A percentile compares a stretch with the other conserved stretches of the same genome.
Conservation (phyloP, 2,329 filamentous ascomycete species). For the Talaromyces islandicus region DNA sequence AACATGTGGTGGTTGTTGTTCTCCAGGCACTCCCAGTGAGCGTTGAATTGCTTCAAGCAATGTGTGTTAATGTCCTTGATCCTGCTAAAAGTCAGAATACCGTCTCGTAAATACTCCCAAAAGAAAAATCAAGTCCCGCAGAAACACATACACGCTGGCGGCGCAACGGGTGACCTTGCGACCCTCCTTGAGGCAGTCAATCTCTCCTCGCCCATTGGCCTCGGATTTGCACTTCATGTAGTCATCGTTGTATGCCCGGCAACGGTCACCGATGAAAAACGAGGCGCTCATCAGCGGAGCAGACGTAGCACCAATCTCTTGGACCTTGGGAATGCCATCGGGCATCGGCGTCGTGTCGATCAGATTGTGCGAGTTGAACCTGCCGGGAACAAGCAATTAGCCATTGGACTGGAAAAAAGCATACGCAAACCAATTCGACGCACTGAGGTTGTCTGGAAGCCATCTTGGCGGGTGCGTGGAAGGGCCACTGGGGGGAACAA, state of each 20-base stretch:
- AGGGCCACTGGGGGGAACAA: conserved; percentile 1
- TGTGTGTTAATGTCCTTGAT: conserved; percentile 93
- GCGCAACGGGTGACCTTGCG: conserved; percentile 95
- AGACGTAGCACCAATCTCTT: conserved; percentile 88
- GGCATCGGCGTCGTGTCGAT: conserved; percentile 95
- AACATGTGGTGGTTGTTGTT: conserved; percentile 97
- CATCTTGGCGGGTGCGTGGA: conserved; percentile 21
- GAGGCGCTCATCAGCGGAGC: conserved; percentile 86
- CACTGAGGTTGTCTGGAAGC: conserved; percentile 28
- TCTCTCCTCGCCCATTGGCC: conserved; percentile 80
- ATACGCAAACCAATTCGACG: conserved; percentile 16
- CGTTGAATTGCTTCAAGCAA: conserved; percentile 84
- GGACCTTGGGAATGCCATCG: conserved; percentile 81
- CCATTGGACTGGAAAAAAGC: conserved; percentile 13
- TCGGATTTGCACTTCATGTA: conserved; percentile 99
- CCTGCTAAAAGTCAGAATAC: conserved; percentile 41
- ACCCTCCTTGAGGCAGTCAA: conserved; percentile 94
- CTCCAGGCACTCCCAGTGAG: conserved; percentile 93
- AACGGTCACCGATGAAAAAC: conserved; percentile 95
- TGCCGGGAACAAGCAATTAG: conserved; percentile 37
- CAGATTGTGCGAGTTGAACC: conserved; percentile 91
- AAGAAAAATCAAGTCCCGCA: background rate
- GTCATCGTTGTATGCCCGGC: conserved; percentile 94
- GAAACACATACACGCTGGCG: conserved; percentile 71
- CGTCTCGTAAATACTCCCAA: conserved; percentile 3